Conservation (phyloP, 768 basidiomycete genomes). For the Agaricus subrufescens region DNA sequence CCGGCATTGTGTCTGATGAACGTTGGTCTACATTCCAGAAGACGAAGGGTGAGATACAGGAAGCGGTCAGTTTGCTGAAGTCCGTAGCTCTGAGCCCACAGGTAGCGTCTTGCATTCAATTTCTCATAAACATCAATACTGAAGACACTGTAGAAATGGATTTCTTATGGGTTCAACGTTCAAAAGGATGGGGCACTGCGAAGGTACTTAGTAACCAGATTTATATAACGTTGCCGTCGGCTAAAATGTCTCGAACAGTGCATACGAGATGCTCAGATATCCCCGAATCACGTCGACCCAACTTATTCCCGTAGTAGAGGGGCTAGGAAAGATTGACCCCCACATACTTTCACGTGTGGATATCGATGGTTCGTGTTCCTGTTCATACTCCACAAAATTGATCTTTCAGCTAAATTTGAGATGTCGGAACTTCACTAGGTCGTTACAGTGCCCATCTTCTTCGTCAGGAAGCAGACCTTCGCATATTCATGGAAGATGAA, state of each 20-base stretch:
- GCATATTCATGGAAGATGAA: conserved; percentile 73
- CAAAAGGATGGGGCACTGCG: conserved; percentile 39
- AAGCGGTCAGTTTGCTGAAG: conserved; percentile 32
- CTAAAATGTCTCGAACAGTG: conserved; percentile 37
- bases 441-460: conserved; percentile 57
- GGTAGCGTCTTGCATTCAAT: conserved; percentile 15
- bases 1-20: conserved; percentile 40
- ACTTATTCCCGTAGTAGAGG: conserved; percentile 43
- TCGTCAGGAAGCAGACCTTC: conserved; percentile 75
- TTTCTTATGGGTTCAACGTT: conserved; percentile 34
- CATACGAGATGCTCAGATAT: conserved; percentile 67
- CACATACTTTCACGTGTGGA: conserved; percentile 54
- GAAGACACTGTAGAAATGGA: conserved; percentile 25
- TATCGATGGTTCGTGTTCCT: conserved; percentile 55
- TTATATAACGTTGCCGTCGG: background rate
- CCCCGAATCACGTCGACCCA: conserved; percentile 41
- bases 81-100: conserved; percentile 37
- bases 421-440: conserved; percentile 30
- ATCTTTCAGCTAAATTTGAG: background rate
- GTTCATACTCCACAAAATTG: background rate
- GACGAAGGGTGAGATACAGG: conserved; percentile 26
- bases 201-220: conserved; percentile 25
- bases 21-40: conserved; percentile 36
- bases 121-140: background rate
- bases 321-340: conserved; percentile 44